Percentiles rank a stretch among this genome's conserved stretches.
phyloP scores from a whole-genome alignment of 768 basidiomycete species.

The Tylopilus plumbeoviolaceoides region DNA sequence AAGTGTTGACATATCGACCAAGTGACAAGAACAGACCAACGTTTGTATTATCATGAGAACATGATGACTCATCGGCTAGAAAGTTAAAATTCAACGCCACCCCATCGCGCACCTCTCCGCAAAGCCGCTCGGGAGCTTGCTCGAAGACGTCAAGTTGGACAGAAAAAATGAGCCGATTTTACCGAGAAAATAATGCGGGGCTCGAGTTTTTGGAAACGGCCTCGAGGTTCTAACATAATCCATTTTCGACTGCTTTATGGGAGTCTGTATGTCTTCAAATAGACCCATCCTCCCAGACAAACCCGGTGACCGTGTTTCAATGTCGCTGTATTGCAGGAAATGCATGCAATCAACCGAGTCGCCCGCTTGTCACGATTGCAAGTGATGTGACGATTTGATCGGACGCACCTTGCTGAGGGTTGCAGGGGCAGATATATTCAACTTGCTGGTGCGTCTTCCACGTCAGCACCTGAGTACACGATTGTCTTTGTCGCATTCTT shows the following conservation, averaged over 20 bases:
- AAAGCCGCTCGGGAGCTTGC: background rate
- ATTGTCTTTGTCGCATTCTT: background rate
- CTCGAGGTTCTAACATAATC: background rate
- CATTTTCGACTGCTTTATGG: background rate
- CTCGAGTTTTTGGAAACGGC: background rate
- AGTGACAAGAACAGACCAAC: background rate
- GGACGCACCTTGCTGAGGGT: background rate
- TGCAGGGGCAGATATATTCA: background rate
- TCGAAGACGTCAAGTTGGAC: background rate
- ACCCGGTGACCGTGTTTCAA: too few species aligned
- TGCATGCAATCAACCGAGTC: background rate
- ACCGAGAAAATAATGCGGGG: background rate
- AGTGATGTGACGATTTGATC: background rate
- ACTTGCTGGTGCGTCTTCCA: background rate
- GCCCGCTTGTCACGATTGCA: background rate
- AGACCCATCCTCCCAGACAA: background rate
- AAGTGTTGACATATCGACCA: constrained; percentile 6
- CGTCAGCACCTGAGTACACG: background rate
- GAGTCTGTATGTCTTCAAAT: background rate
- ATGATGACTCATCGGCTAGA: constrained; percentile 2
- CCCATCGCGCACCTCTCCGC: background rate
- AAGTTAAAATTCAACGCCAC: background rate
- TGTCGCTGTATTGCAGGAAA: too few species aligned
- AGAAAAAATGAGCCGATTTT: background rate
- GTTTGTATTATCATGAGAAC: too few species aligned